These are phyloP conservation scores for Willaertia magna DNA, from an alignment of 208 protist species.

Conservation along the genomic window DNA sequence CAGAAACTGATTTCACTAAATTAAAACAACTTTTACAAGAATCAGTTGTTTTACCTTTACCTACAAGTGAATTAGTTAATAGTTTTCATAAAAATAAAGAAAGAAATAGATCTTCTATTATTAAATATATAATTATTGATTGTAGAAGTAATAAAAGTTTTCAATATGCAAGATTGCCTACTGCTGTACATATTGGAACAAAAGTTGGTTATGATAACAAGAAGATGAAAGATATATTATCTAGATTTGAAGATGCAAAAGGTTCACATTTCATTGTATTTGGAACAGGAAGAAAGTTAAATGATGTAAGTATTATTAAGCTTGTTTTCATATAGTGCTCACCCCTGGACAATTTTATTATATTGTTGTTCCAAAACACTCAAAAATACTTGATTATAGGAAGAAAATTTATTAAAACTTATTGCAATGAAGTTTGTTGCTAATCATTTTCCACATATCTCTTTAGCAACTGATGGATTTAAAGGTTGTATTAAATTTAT, in stretches of 20 bases:
- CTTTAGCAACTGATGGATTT: background rate
- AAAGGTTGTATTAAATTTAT: background rate
- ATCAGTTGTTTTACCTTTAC: conserved; percentile 45
- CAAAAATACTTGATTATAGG: no score
- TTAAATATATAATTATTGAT: conserved; percentile 64
- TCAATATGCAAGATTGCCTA: conserved; percentile 59
- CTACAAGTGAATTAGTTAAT: conserved; percentile 47
- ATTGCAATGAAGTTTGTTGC: conserved; percentile 54
- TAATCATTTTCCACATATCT: background rate
- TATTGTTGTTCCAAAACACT: no score
- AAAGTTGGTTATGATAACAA: conserved; percentile 19
- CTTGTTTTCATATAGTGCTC: no score
- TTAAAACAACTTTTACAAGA: conserved; percentile 43
- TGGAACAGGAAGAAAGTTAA: conserved; percentile 52
- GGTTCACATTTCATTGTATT: conserved; percentile 56
- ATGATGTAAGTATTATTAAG: no score
- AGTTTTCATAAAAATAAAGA: conserved; percentile 34
- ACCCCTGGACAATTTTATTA: no score
- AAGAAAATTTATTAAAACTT: conserved; percentile 65
- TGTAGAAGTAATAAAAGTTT: conserved; percentile 58
- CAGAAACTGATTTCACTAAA: conserved; percentile 22
- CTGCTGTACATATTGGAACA: conserved; percentile 45
- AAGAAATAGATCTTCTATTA: background rate
- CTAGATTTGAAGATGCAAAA: conserved; percentile 21
- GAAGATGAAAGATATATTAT: conserved; percentile 18